A percentile compares a stretch with the other conserved stretches of the same genome.
Evolutionary conservation across 2,329 filamentous ascomycete species (phyloP).

Genomic region (Plenodomus biglobosus): DNA sequence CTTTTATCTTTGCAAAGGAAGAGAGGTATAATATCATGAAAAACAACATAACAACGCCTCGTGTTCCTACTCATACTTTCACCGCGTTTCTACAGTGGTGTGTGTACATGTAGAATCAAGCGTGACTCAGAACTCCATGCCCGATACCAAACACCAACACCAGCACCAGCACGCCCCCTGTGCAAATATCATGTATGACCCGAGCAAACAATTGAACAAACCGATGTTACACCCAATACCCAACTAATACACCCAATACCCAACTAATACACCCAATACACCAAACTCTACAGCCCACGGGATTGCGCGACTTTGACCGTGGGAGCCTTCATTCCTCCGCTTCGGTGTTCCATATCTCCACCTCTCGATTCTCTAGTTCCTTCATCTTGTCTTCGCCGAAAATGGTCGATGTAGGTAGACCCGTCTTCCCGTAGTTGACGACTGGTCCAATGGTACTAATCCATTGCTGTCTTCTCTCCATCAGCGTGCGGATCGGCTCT

Average conservation of each 20-base stretch:
- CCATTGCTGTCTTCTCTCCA: conserved; percentile 90
- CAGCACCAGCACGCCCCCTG: no score
- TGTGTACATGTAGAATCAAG: no score
- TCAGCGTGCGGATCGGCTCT: conserved; percentile 84
- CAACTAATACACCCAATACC: not conserved
- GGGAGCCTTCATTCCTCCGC: conserved; percentile 59
- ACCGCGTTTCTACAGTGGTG: no score
- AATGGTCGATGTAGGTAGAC: conserved; percentile 74
- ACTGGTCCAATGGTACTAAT: conserved; percentile 87
- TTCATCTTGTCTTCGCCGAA: conserved; percentile 75
- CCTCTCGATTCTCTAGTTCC: conserved; percentile 71
- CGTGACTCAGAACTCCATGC: no score
- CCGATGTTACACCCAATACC: no score
- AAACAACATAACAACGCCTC: no score
- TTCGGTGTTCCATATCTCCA: conserved; percentile 77
- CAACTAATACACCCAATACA: not conserved
- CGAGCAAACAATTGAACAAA: no score
- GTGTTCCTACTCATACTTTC: no score
- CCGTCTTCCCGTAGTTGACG: conserved; percentile 78
- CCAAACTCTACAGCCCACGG: not conserved
- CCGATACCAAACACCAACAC: no score
- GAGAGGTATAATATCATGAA: no score
- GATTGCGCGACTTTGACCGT: not conserved
- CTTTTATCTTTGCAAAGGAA: no score
- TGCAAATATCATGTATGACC: no score